Evolutionary conservation across 306 rosid genomes (phyloP), one percentile per base, ranked within the genome.

Genomic region (Trifolium pratense): DNA sequence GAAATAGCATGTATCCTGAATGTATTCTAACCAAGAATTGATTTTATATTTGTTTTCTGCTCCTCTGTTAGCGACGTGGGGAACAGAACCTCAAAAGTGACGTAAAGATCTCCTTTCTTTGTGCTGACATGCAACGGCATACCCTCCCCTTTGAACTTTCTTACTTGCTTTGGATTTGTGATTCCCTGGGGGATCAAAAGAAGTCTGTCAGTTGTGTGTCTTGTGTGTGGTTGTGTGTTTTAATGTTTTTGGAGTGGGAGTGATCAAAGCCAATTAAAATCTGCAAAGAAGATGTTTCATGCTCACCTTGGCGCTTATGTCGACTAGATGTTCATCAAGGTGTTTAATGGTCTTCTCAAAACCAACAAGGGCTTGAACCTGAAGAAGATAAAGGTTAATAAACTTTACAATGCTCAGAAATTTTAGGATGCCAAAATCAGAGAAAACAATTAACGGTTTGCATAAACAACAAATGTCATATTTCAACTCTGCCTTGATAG

Each of bases 351-450:
- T 87, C 86, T 91, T 94, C 85, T 94, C 93, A 75, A 90, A 94
- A 62, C 99, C 97, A 43, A 90, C 97, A 34, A 94, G 93, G 31
- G 99, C 96, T 94, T 94, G 96, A 84, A 94, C 96, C 99, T 91
- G 80, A 70, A 73, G 61, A 72, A 29, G 57, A 62, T 42, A 17
- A 21, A 56, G 78, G 46, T 83, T 21, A 48, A 83, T 70, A 49
- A 82, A 75, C 68, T 18, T 21, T 46, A 53, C 52, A 77, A 21
- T 2, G 68, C 17, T 16, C 29, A 21, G 12, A 58, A 36, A 25
- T 59, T 63, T 45, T 23, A 57, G 52, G 36, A 66, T 17, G 17
- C 36, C 5, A 55, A 56, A 65, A 67, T 55, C 16, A 52, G 23
- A 75, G 12, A 42, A 26, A 53, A 29, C 46, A 31, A 57, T 53